Conservation (phyloP, 257 asterid species). For the Mitragyna speciosa region DNA sequence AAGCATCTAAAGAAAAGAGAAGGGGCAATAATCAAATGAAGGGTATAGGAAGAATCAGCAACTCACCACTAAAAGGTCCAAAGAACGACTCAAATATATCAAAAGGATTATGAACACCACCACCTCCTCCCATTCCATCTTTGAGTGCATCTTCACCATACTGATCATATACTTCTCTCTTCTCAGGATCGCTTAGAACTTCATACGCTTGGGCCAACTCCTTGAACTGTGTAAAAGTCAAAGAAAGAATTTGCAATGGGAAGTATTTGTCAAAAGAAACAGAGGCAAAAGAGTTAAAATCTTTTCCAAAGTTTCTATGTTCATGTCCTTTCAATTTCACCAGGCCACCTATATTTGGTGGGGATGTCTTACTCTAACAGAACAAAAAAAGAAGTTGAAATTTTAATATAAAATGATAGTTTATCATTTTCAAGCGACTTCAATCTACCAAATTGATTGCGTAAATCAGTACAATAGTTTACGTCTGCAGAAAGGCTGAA, state of each 20-base stretch:
- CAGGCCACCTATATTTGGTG: neutral
- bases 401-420: neutral
- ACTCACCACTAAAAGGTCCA: conserved; percentile 36
- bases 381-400: neutral
- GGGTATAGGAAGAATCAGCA: neutral
- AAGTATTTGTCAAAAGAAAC: neutral
- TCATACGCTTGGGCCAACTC: conserved; percentile 62
- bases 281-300: neutral
- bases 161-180: conserved; percentile 48
- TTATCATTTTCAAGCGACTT: neutral
- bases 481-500: neutral
- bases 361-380: neutral
- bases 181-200: conserved; percentile 49
- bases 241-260: neutral
- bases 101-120: conserved; percentile 42
- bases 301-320: neutral
- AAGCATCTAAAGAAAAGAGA: neutral
- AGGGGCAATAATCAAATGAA: neutral
- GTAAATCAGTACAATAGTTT: neutral
- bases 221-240: conserved; percentile 41
- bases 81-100: conserved; percentile 53
- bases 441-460: neutral
- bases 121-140: conserved; percentile 48
- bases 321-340: neutral
- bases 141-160: conserved; percentile 60